Percentiles rank a stretch among this genome's conserved stretches.
phyloP scores from a whole-genome alignment of 306 rosid species.

The Lathyrus sativus region DNA sequence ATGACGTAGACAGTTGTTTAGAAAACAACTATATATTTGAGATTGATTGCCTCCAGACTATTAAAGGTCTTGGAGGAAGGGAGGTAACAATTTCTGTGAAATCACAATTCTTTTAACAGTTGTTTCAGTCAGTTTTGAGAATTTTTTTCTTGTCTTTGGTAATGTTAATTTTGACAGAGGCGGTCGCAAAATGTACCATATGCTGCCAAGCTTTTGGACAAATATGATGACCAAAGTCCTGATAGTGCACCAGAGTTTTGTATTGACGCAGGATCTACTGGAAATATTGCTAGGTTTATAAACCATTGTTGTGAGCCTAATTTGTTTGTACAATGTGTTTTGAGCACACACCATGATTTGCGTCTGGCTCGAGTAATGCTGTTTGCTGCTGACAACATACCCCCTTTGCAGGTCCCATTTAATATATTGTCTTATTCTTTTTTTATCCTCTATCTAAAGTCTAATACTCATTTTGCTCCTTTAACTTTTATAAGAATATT shows the following conservation, averaged over 20 bases:
- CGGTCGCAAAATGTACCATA: conserved; percentile 57
- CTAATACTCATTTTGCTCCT: not conserved
- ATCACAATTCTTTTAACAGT: not conserved
- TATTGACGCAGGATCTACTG: conserved; percentile 84
- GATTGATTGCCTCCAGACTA: conserved; percentile 91
- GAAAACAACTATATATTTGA: conserved; percentile 90
- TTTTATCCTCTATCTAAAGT: not conserved
- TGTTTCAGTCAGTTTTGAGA: not conserved
- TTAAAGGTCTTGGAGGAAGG: conserved; percentile 87
- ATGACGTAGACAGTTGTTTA: conserved; percentile 63
- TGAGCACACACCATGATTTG: conserved; percentile 82
- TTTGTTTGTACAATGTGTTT: conserved; percentile 91
- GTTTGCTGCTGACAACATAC: conserved; percentile 96
- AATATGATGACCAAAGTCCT: conserved; percentile 56
- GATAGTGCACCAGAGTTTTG: conserved; percentile 81
- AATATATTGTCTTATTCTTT: not conserved
- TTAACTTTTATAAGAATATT: not conserved
- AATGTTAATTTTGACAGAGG: conserved; percentile 52
- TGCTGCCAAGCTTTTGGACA: conserved; percentile 50
- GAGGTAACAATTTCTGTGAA: conserved; percentile 57
- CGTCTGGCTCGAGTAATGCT: conserved; percentile 82
- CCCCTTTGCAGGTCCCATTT: conserved; percentile 83
- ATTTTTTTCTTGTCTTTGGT: conserved; percentile 18
- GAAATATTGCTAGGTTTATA: conserved; percentile 86
- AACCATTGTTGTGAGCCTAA: conserved; percentile 97